A percentile compares a stretch with the other conserved stretches of the same genome.
Evolutionary conservation across 371 early-diverging fungal species (phyloP).

Genomic region (Parasitella parasitica): DNA sequence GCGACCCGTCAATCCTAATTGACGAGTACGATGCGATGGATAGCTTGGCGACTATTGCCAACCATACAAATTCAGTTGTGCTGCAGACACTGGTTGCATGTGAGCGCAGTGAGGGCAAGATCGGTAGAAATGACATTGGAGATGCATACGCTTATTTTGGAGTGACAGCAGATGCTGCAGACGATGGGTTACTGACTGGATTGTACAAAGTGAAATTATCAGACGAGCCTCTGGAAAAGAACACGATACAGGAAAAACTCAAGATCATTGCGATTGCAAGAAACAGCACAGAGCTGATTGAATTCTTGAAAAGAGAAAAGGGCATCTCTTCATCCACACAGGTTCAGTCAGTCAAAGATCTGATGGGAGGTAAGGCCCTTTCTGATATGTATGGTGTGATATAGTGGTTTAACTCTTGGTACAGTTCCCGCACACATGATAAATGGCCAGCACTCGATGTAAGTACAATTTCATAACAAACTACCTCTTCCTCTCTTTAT

Average conservation of each 20-base stretch:
- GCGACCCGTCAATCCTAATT: constrained; percentile 29
- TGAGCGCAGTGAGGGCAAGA: constrained; percentile 48
- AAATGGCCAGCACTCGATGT: constrained; percentile 2
- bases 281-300: constrained; percentile 24
- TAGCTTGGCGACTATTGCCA: constrained; percentile 38
- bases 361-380: constrained; percentile 16
- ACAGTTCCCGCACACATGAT: constrained; percentile 23
- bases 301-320: constrained; percentile 28
- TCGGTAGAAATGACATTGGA: constrained; percentile 43
- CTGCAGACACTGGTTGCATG: constrained; percentile 45
- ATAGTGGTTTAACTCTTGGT: neutral
- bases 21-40: constrained; percentile 39
- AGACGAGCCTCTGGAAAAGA: constrained; percentile 36
- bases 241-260: constrained; percentile 29
- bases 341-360: constrained; percentile 4
- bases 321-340: constrained; percentile 7
- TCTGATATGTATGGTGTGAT: neutral
- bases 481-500: neutral
- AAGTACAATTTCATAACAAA: neutral
- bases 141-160: constrained; percentile 59
- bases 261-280: constrained; percentile 32
- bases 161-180: constrained; percentile 26
- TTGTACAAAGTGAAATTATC: constrained; percentile 33
- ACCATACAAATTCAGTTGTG: constrained; percentile 31
- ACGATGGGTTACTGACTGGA: constrained; percentile 31